phyloP scores from a whole-genome alignment of 1,284 basidiomycete genomes.

The Volvariella volvacea region DNA sequence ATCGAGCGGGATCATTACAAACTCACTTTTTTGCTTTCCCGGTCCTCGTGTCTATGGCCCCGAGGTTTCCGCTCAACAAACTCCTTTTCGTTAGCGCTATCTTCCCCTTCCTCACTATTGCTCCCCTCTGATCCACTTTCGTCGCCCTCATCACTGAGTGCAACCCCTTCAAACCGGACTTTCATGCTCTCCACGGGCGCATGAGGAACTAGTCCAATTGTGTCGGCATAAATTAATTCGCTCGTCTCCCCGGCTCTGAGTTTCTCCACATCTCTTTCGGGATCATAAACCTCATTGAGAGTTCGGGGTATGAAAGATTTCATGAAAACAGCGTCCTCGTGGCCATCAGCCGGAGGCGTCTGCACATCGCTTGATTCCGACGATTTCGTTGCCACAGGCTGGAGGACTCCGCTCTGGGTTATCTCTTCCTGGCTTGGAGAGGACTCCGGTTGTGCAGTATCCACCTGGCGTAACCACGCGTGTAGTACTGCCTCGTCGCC shows the following conservation, averaged over 20 bases:
- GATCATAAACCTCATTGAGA: conserved; percentile 87
- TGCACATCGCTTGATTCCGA: conserved; percentile 23
- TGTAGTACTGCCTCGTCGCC: conserved; percentile 36
- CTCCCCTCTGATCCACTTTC: conserved; percentile 22
- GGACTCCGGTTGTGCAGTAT: too few species aligned
- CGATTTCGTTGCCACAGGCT: conserved; percentile 29
- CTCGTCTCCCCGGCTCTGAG: conserved; percentile 64
- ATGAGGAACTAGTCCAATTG: conserved; percentile 68
- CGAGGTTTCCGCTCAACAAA: conserved; percentile 54
- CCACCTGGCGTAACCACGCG: conserved; percentile 34
- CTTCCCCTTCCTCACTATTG: conserved; percentile 18
- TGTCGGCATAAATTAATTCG: conserved; percentile 78
- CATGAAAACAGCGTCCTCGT: conserved; percentile 86
- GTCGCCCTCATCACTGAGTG: conserved; percentile 28
- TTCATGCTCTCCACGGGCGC: conserved; percentile 9
- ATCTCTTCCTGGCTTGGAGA: conserved; percentile 16
- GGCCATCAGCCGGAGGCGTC: conserved; percentile 21
- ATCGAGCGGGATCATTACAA: background rate
- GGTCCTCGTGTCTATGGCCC: conserved; percentile 88
- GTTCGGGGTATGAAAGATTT: conserved; percentile 89
- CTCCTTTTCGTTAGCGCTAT: conserved; percentile 27
- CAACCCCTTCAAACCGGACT: conserved; percentile 17
- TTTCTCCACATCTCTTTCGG: conserved; percentile 81
- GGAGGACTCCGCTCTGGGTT: too few species aligned
- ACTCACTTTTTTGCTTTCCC: conserved; percentile 81